phyloP scores from a whole-genome alignment of 2,329 filamentous ascomycete genomes.

The Neurospora sp. region DNA sequence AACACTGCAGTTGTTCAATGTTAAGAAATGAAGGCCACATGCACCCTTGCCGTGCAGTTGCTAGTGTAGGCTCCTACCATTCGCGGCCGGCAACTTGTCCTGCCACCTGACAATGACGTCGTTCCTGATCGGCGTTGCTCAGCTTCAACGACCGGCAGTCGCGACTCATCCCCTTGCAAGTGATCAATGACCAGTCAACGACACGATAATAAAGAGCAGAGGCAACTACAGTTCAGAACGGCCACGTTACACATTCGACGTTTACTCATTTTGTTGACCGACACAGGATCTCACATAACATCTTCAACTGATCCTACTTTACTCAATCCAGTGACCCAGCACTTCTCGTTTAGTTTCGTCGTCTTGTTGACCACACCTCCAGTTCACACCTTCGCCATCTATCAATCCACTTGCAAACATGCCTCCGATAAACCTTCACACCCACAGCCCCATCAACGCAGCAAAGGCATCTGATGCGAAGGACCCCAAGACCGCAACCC shows the following conservation, averaged over 20 bases:
- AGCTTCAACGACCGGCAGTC: background rate
- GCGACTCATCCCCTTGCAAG: background rate
- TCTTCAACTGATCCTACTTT: background rate
- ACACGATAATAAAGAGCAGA: background rate
- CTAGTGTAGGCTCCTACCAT: background rate
- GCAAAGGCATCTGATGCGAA: constrained; percentile 37
- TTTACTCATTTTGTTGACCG: background rate
- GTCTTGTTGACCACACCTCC: background rate
- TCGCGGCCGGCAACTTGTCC: background rate
- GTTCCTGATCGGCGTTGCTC: background rate
- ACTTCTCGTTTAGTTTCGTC: background rate
- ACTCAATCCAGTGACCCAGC: background rate
- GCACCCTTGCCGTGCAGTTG: background rate
- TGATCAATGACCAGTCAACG: background rate
- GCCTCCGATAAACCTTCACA: constrained; percentile 52
- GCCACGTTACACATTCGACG: background rate
- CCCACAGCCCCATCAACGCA: constrained; percentile 47
- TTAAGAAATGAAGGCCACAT: background rate
- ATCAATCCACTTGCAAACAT: constrained; percentile 26
- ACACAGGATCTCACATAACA: background rate
- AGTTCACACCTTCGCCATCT: background rate
- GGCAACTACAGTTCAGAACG: background rate
- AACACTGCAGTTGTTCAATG: background rate
- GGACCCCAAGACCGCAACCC: constrained; percentile 34
- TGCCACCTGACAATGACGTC: constrained; percentile 18